Evolutionary conservation across 2,329 filamentous ascomycete genomes (phyloP).

Genomic region (Cladophialophora immunda): DNA sequence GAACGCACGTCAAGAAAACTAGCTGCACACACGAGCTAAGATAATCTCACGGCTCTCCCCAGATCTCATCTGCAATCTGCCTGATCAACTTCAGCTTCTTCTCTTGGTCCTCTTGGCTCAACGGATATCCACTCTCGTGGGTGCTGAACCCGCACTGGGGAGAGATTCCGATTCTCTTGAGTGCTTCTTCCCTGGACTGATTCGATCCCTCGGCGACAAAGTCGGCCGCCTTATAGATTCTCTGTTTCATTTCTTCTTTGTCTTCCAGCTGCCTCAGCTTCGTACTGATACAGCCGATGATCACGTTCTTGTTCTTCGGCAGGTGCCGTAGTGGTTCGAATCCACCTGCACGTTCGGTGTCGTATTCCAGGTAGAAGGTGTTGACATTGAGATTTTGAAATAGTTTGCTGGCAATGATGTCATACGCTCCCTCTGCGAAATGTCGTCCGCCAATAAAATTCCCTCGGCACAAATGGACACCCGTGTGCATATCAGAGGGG

Average conservation of each 20-base stretch:
- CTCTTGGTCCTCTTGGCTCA: constrained; percentile 71
- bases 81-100: constrained; percentile 72
- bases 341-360: constrained; percentile 66
- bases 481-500: constrained; percentile 73
- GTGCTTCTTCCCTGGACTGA: constrained; percentile 68
- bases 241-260: constrained; percentile 64
- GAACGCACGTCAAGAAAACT: neutral
- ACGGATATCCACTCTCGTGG: constrained; percentile 73
- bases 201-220: constrained; percentile 71
- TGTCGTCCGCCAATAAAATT: constrained; percentile 69
- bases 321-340: constrained; percentile 68
- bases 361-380: constrained; percentile 72
- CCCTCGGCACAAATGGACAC: constrained; percentile 72
- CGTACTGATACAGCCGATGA: constrained; percentile 67
- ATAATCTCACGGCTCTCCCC: constrained; percentile 58
- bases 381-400: constrained; percentile 66
- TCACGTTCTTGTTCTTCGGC: constrained; percentile 65
- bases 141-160: constrained; percentile 75
- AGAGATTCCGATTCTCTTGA: constrained; percentile 69
- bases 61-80: constrained; percentile 73
- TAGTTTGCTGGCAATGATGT: constrained; percentile 68
- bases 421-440: constrained; percentile 70
- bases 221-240: constrained; percentile 66
- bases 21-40: neutral
- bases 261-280: constrained; percentile 67